phyloP scores from a whole-genome alignment of 805 yeast genomes.

The Candida pini region DNA sequence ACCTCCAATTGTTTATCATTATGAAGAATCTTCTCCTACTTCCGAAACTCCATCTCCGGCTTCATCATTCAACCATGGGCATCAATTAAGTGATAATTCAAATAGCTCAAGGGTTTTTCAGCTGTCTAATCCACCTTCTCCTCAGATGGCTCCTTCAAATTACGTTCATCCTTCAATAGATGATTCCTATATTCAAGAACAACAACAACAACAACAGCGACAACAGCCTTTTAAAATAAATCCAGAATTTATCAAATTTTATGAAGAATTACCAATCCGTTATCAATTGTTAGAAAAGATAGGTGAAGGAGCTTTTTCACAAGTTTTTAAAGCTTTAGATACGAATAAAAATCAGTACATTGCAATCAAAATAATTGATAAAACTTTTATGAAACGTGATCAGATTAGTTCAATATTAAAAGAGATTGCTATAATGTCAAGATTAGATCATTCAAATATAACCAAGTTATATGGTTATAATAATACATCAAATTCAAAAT shows the following conservation, averaged over 20 bases:
- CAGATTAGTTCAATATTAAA: slow-evolving; percentile 56
- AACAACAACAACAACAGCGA: no score
- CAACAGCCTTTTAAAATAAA: no score
- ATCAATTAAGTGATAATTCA: neutral
- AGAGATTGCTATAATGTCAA: slow-evolving; percentile 71
- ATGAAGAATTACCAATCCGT: slow-evolving; percentile 23
- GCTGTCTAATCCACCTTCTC: neutral
- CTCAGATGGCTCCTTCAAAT: slow-evolving; percentile 1
- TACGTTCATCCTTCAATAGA: no score
- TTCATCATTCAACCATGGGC: neutral
- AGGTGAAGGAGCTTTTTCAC: slow-evolving; percentile 90
- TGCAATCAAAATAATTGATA: slow-evolving; percentile 74
- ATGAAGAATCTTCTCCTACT: neutral
- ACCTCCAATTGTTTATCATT: neutral
- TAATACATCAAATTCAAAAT: slow-evolving; percentile 39
- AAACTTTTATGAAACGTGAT: slow-evolving; percentile 44
- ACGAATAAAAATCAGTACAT: slow-evolving; percentile 36
- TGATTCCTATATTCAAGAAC: no score
- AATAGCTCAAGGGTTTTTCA: slow-evolving; percentile 2
- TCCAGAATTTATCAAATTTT: slow-evolving; percentile 17
- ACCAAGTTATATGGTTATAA: slow-evolving; percentile 48
- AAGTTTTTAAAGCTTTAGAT: slow-evolving; percentile 70
- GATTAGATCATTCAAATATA: slow-evolving; percentile 55
- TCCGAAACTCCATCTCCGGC: neutral
- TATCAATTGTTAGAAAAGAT: slow-evolving; percentile 31